phyloP scores from a whole-genome alignment of 768 basidiomycete genomes.

The Tubosaeta sp. region DNA sequence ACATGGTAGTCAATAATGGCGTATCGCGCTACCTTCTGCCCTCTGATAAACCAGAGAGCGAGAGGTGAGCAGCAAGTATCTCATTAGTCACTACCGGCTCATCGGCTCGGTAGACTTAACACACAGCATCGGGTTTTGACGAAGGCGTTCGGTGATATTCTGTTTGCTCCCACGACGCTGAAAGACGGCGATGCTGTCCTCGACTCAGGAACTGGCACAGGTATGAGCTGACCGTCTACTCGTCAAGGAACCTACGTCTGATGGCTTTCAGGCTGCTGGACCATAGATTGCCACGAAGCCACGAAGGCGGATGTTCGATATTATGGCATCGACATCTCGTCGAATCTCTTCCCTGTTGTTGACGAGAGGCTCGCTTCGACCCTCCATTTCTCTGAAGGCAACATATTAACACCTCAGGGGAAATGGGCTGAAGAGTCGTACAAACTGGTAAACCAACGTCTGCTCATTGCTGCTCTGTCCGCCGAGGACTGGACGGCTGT shows the following conservation, averaged over 20 bases:
- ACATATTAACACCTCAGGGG: conserved; percentile 6
- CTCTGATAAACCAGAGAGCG: neutral
- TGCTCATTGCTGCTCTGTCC: conserved; percentile 23
- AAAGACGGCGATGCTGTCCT: neutral
- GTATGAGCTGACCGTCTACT: neutral
- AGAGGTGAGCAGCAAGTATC: neutral
- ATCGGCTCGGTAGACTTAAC: neutral
- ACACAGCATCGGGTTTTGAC: neutral
- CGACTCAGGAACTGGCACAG: conserved; percentile 1
- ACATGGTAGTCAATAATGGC: neutral
- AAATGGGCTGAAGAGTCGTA: conserved; percentile 20
- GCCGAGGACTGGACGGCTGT: conserved; percentile 19
- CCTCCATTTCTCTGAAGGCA: neutral
- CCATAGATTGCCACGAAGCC: neutral
- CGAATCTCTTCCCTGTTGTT: conserved; percentile 7
- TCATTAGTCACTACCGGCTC: neutral
- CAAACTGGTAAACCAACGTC: conserved; percentile 26
- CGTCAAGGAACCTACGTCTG: neutral
- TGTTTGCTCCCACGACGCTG: neutral
- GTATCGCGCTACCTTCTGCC: neutral
- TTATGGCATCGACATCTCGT: conserved; percentile 12
- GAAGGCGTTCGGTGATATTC: neutral
- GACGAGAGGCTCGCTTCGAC: neutral
- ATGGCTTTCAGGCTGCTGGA: neutral
- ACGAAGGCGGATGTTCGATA: neutral